phyloP scores from a whole-genome alignment of 257 asterid genomes.

The Gynochthodes officinalis region DNA sequence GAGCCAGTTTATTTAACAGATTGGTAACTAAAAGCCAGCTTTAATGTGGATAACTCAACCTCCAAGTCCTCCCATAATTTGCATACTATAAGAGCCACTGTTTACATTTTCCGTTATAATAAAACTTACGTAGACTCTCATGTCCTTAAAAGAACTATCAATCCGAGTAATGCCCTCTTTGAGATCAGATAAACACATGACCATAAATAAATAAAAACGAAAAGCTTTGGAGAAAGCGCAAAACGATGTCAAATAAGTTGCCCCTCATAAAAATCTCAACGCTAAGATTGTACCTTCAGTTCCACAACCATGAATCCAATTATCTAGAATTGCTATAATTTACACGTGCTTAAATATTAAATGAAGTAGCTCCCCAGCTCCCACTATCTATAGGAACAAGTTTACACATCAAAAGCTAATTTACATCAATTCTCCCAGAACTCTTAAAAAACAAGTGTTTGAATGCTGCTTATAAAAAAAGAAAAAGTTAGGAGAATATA shows the following conservation, averaged over 20 bases:
- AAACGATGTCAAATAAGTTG: background rate
- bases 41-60: background rate
- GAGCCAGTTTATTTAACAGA: background rate
- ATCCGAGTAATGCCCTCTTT: background rate
- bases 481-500: background rate
- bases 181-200: background rate
- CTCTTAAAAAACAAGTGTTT: background rate
- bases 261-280: background rate
- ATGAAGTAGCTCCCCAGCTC: background rate
- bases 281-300: background rate
- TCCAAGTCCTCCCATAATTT: background rate
- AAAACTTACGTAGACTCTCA: background rate
- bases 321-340: too few species aligned
- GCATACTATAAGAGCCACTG: background rate
- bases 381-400: too few species aligned
- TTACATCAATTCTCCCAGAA: too few species aligned
- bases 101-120: background rate
- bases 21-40: background rate
- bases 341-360: background rate
- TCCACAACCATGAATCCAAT: background rate
- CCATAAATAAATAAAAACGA: background rate
- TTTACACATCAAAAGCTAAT: too few species aligned
- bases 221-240: background rate
- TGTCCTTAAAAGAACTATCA: background rate
- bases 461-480: background rate